Evolutionary conservation across 495 filamentous ascomycete species (phyloP).

Genomic region (Achaetomiella virescens): DNA sequence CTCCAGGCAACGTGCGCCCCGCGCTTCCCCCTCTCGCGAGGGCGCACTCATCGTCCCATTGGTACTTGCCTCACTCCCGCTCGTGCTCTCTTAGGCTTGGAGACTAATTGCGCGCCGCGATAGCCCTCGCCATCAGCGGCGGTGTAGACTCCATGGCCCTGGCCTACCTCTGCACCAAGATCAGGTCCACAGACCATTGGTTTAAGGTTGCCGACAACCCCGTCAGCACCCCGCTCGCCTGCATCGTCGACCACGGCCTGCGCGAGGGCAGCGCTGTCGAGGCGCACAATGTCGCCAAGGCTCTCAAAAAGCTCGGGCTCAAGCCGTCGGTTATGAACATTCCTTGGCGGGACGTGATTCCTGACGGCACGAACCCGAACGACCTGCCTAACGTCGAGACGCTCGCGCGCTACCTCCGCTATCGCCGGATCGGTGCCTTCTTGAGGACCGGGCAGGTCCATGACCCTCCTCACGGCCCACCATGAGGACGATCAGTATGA

Average conservation of each 20-base stretch:
- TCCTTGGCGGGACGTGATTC: constrained; percentile 31
- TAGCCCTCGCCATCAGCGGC: constrained; percentile 82
- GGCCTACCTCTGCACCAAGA: constrained; percentile 58
- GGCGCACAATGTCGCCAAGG: constrained; percentile 52
- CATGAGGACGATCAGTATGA: constrained; percentile 85
- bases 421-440: constrained; percentile 57
- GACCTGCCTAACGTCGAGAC: constrained; percentile 66
- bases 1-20: constrained; percentile 46
- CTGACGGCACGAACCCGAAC: constrained; percentile 25
- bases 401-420: constrained; percentile 67
- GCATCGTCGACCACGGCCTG: constrained; percentile 75
- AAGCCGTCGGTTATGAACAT: constrained; percentile 21
- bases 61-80: constrained; percentile 22
- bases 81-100: neutral
- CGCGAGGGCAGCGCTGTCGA: constrained; percentile 64
- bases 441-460: constrained; percentile 46
- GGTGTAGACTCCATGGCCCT: constrained; percentile 96
- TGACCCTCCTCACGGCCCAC: constrained; percentile 66
- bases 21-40: constrained; percentile 30
- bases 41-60: constrained; percentile 22
- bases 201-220: constrained; percentile 34
- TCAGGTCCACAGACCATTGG: constrained; percentile 17
- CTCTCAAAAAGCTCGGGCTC: constrained; percentile 39
- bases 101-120: neutral
- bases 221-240: constrained; percentile 46